Evolutionary conservation across 768 basidiomycete species (phyloP).

Genomic region (Phanerochaete carnosa): DNA sequence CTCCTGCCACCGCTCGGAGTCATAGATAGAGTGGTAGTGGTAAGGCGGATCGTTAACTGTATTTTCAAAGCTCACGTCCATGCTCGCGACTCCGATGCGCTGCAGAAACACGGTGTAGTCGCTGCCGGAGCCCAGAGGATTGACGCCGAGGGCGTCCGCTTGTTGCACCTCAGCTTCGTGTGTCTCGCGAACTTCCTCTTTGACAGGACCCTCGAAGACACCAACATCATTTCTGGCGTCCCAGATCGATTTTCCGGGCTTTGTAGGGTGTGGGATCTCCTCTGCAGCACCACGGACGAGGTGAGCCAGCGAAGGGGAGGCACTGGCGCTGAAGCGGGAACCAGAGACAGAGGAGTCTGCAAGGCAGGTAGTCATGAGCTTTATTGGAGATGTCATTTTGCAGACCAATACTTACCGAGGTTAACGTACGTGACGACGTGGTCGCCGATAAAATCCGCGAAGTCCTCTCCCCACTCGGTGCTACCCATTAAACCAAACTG

Average conservation of each 20-base stretch:
- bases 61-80: slow-evolving; percentile 33
- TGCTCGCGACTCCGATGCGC: slow-evolving; percentile 49
- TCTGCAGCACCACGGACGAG: slow-evolving; percentile 66
- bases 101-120: slow-evolving; percentile 94
- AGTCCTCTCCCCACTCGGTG: slow-evolving; percentile 95
- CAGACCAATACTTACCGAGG: slow-evolving; percentile 48
- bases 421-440: slow-evolving; percentile 89
- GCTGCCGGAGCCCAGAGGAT: slow-evolving; percentile 78
- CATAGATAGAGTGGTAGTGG: slow-evolving; percentile 62
- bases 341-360: slow-evolving; percentile 63
- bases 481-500: slow-evolving; percentile 75
- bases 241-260: slow-evolving; percentile 67
- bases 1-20: slow-evolving; percentile 57
- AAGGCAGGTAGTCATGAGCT: background rate
- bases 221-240: slow-evolving; percentile 67
- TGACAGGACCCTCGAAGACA: slow-evolving; percentile 41
- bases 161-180: slow-evolving; percentile 32
- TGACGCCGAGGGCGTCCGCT: slow-evolving; percentile 38
- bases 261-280: slow-evolving; percentile 71
- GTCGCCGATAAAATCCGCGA: slow-evolving; percentile 71
- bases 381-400: slow-evolving; percentile 6
- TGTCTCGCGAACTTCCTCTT: slow-evolving; percentile 40
- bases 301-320: slow-evolving; percentile 81
- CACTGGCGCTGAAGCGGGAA: slow-evolving; percentile 50
- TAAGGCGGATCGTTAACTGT: slow-evolving; percentile 46